phyloP scores from a whole-genome alignment of 2,329 filamentous ascomycete genomes.

The Ceratocystis harringtonii region DNA sequence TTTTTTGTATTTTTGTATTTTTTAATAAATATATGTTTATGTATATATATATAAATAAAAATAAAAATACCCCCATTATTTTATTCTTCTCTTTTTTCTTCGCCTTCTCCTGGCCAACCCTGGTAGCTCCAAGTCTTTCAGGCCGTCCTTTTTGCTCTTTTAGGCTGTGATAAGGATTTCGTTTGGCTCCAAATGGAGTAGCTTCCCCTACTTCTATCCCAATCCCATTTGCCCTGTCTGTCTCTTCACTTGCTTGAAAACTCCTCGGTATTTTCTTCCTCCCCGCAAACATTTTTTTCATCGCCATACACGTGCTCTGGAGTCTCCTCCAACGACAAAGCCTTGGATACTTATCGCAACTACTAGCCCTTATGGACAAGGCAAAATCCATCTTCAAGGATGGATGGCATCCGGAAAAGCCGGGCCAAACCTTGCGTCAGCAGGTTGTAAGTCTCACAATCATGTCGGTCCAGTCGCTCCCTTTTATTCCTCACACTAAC shows the following conservation, averaged over 20 bases:
- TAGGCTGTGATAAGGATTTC: neutral
- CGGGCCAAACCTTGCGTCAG: slow-evolving; percentile 24
- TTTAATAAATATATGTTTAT: too few species aligned
- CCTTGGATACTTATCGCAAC: neutral
- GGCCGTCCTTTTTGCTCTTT: neutral
- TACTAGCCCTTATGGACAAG: slow-evolving; percentile 10
- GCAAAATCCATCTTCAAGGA: slow-evolving; percentile 13
- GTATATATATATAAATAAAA: too few species aligned
- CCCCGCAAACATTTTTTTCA: neutral
- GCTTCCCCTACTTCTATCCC: neutral
- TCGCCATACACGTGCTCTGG: neutral
- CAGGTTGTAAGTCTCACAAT: slow-evolving; percentile 21
- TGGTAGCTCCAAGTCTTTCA: neutral
- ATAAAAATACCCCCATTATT: too few species aligned
- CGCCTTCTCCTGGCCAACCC: too few species aligned
- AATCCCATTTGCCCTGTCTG: neutral
- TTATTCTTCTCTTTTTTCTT: too few species aligned
- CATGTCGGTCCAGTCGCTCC: neutral
- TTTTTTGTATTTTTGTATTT: too few species aligned
- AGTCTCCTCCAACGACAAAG: neutral
- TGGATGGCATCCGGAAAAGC: slow-evolving; percentile 17
- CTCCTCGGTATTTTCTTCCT: neutral
- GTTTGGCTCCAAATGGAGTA: slow-evolving; percentile 21
- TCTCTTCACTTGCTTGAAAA: neutral
- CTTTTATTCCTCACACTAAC: neutral